phyloP scores from a whole-genome alignment of 75 land plant species.

The Adiantum capillusveneris region DNA sequence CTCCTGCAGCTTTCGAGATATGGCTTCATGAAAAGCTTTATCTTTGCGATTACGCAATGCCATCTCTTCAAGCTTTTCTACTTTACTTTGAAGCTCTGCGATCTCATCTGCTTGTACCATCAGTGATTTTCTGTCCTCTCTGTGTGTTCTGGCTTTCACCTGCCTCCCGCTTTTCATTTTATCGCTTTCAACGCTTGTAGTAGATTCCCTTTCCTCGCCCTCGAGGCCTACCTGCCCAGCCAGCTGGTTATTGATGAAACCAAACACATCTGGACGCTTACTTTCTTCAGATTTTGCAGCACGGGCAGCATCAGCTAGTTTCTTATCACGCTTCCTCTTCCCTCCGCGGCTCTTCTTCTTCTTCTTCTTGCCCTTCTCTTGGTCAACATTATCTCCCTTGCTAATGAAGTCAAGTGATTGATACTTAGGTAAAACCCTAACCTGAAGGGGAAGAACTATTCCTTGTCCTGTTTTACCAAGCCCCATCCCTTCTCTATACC shows the following conservation, averaged over 20 bases:
- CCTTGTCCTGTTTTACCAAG: conserved; percentile 85
- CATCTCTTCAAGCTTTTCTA: conserved; percentile 87
- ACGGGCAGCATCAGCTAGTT: conserved; percentile 64
- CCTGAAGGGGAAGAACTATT: conserved; percentile 60
- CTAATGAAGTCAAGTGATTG: conserved; percentile 80
- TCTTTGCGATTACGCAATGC: conserved; percentile 72
- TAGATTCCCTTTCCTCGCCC: background rate
- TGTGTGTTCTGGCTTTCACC: conserved; percentile 10
- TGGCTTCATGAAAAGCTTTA: conserved; percentile 83
- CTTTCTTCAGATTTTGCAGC: conserved; percentile 63
- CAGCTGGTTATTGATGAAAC: conserved; percentile 83
- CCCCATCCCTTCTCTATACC: conserved; percentile 93
- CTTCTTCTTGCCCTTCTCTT: conserved; percentile 16
- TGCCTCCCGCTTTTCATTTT: conserved; percentile 2
- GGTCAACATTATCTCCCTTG: conserved; percentile 13
- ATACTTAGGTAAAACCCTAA: conserved; percentile 63
- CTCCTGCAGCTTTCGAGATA: conserved; percentile 57
- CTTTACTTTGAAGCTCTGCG: conserved; percentile 47
- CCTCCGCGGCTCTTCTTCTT: conserved; percentile 80
- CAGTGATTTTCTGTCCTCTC: conserved; percentile 46
- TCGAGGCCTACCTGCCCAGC: conserved; percentile 27
- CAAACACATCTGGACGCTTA: conserved; percentile 59
- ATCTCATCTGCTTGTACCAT: conserved; percentile 74
- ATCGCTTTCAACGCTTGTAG: conserved; percentile 4
- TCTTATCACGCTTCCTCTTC: conserved; percentile 78